Base-by-base conservation (phyloP, 2,329 filamentous ascomycete species). In the Cercospora canescens region DNA sequence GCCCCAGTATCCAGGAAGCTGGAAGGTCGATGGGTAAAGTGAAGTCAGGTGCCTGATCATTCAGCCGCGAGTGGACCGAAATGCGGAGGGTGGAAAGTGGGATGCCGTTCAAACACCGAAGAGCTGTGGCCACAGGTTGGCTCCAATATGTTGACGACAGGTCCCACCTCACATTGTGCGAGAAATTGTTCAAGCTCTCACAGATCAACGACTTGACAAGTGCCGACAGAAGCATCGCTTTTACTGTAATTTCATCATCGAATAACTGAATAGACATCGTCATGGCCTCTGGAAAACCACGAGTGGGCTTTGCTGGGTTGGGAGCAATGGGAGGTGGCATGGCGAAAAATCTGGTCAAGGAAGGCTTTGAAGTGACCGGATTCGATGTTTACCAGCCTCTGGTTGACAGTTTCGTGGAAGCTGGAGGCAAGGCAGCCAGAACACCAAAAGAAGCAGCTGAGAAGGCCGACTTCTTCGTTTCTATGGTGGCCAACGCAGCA, bases 301-400 rank as follows among this genome's bases (percentile, higher is more conserved):
- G 58, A 18, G 65, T 76, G 37, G 74, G 70, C 50, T 92, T 92
- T 79, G 88, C 91, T 69, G 91, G 91, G 81, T 88, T 93, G 3
- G 91, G 91, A 64, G 90, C 90, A 78, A 93, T 93, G 91, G 91
- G 91, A 75, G 91, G 92, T 76, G 91, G 91, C 75, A 93, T 93
- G 90, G 91, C 91, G 69, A 91, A 87, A 66, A 85, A 92, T 75
- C 85, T 93, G 54, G 82, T 92, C 72, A 87, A 88, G 70, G 80
- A 86, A 69, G 89, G 89, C 65, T 91, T 89, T 77, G 67, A 80
- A 28, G 89, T 93, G 26, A 89, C 86, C 24, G 90, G 90, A 63
- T 93, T 88, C 76, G 91, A 93, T 74, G 86, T 92, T 45, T 92
- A 86, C 80, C 81, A 81, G 2, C 88, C 89, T 6, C 88, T 89